Evolutionary conservation across 139 green algal genomes (phyloP).

Genomic region (Chlamydomonas asymmetrica): DNA sequence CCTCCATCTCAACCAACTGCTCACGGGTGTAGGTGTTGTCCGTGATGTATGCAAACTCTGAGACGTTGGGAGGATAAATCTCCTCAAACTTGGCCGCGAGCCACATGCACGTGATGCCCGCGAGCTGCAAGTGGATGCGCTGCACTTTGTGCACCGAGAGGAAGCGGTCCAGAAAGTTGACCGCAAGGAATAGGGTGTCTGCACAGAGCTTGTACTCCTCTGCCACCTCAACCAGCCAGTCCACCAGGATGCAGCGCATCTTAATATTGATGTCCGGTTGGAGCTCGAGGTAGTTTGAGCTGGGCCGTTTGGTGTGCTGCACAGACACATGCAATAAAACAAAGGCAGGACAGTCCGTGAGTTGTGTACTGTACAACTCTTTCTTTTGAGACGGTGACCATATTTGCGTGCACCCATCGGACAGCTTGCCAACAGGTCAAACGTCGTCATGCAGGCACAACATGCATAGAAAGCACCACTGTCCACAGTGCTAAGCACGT

Average conservation of each 20-base stretch:
- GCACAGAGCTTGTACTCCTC: conserved; percentile 92
- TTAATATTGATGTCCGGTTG: conserved; percentile 88
- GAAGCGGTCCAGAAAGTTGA: conserved; percentile 90
- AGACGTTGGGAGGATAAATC: conserved; percentile 92
- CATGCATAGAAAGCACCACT: not conserved
- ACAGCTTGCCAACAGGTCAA: not conserved
- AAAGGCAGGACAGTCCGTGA: not conserved
- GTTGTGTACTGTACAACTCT: not conserved
- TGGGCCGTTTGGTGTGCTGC: conserved; percentile 66
- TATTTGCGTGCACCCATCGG: not conserved
- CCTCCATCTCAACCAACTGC: conserved; percentile 87
- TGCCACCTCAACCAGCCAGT: conserved; percentile 96
- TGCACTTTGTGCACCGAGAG: conserved; percentile 65
- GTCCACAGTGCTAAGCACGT: not conserved
- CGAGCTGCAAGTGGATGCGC: conserved; percentile 60
- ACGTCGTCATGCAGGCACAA: not conserved
- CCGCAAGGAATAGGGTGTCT: conserved; percentile 91
- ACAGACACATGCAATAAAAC: not conserved
- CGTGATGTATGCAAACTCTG: conserved; percentile 97
- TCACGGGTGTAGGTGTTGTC: conserved; percentile 95
- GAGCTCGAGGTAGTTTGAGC: conserved; percentile 68
- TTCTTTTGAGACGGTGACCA: not conserved
- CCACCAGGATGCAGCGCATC: conserved; percentile 95
- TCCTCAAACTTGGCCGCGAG: conserved; percentile 97
- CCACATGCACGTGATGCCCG: conserved; percentile 93